Conservation (phyloP, 805 yeast genomes). For the Metschnikowia reukaufii region DNA sequence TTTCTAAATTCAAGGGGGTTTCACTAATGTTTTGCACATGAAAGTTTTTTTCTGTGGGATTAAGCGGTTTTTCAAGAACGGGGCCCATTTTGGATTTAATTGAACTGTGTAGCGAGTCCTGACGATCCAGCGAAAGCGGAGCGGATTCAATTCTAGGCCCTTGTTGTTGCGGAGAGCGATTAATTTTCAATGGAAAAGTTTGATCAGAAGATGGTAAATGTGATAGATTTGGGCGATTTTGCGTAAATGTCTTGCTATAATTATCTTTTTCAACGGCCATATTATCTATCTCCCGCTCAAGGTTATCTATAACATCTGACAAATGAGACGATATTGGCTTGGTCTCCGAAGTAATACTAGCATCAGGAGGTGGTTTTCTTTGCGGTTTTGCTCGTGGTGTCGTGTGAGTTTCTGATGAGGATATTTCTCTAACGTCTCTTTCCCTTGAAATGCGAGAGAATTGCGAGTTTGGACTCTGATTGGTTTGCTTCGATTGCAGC, state of each 20-base stretch:
- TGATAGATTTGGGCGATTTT: not conserved
- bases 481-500: not conserved
- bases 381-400: not conserved
- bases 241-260: not conserved
- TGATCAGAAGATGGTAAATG: not conserved
- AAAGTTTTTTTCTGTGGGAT: too few relatives aligned
- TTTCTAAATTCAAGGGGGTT: too few relatives aligned
- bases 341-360: not conserved
- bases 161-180: not conserved
- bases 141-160: not conserved
- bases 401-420: not conserved
- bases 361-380: constrained; percentile 6
- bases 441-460: not conserved
- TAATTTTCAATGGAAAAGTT: not conserved
- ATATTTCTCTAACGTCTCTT: not conserved
- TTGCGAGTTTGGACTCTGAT: not conserved
- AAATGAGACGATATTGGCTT: not conserved
- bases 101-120: not conserved
- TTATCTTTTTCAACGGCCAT: not conserved
- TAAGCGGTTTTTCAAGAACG: too few relatives aligned
- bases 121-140: not conserved
- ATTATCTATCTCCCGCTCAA: constrained; percentile 1
- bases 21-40: too few relatives aligned
- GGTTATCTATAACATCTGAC: constrained; percentile 4
- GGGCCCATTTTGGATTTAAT: too few relatives aligned